A percentile compares a stretch with the other conserved stretches of the same genome.
These are phyloP conservation scores for Globisporangium solare DNA, from an alignment of 352 stramenopile genomes.

Conservation along the genomic window DNA sequence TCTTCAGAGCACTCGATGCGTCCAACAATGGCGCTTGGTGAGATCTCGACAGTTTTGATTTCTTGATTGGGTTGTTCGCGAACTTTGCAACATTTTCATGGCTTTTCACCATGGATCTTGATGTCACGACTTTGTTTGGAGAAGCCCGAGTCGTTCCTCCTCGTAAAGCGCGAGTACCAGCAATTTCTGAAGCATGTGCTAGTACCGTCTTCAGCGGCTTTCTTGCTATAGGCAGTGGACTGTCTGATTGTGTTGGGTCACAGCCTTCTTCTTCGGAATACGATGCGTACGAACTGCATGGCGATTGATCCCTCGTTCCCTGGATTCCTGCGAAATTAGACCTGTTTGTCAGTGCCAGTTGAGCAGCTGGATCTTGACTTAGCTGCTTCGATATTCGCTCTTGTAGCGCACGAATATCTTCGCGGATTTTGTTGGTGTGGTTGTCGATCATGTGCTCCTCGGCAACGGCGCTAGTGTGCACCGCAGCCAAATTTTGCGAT, in stretches of 20 bases:
- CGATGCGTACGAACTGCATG: conserved; percentile 27
- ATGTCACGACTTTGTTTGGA: too few relatives aligned
- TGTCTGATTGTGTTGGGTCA: conserved; percentile 3
- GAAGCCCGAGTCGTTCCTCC: too few relatives aligned
- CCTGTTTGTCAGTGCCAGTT: neutral
- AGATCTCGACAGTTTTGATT: too few relatives aligned
- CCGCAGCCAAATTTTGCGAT: too few relatives aligned
- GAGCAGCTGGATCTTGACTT: conserved; percentile 23
- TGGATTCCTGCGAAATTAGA: neutral
- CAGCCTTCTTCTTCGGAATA: conserved; percentile 26
- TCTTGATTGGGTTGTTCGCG: neutral
- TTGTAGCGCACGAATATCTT: conserved; percentile 68
- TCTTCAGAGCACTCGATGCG: neutral
- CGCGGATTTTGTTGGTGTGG: conserved; percentile 61
- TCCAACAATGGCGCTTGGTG: too few relatives aligned
- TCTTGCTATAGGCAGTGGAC: neutral
- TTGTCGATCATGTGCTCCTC: conserved; percentile 44
- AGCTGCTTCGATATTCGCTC: conserved; percentile 58
- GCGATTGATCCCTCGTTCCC: conserved; percentile 7
- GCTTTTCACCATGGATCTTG: neutral
- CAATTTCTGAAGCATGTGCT: neutral
- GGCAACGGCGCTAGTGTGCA: too few relatives aligned
- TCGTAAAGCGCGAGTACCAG: neutral
- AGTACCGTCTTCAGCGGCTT: neutral
- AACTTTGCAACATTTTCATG: conserved; percentile 2